These are phyloP conservation scores for Claviceps capensis DNA, from an alignment of 2,329 filamentous ascomycete genomes.

Conservation along the genomic window DNA sequence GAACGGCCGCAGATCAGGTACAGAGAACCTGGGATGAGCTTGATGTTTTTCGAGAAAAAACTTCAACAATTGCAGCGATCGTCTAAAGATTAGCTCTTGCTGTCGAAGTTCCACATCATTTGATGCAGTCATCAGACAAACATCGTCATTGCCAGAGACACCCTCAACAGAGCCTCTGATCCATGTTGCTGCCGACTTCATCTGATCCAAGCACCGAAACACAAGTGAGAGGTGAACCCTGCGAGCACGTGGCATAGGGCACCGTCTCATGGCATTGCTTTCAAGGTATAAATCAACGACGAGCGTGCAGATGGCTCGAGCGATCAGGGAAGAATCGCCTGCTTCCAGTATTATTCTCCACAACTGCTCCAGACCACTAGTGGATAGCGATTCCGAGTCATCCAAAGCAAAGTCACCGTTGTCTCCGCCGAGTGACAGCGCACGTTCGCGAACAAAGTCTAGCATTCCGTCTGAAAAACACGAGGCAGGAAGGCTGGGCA, in stretches of 20 bases:
- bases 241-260: slow-evolving; percentile 35
- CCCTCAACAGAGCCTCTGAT: slow-evolving; percentile 36
- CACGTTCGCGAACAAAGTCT: slow-evolving; percentile 43
- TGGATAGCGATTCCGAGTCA: slow-evolving; percentile 36
- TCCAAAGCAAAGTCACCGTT: slow-evolving; percentile 32
- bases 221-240: slow-evolving; percentile 57
- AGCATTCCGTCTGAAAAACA: slow-evolving; percentile 49
- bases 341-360: slow-evolving; percentile 71
- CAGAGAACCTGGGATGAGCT: slow-evolving; percentile 43
- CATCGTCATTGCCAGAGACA: slow-evolving; percentile 30
- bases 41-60: slow-evolving; percentile 55
- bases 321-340: slow-evolving; percentile 50
- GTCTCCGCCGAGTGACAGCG: slow-evolving; percentile 34
- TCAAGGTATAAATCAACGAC: slow-evolving; percentile 59
- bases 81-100: slow-evolving; percentile 46
- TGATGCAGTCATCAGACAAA: slow-evolving; percentile 37
- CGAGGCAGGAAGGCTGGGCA: slow-evolving; percentile 41
- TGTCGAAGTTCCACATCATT: slow-evolving; percentile 33
- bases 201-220: slow-evolving; percentile 56
- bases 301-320: slow-evolving; percentile 53
- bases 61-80: slow-evolving; percentile 54
- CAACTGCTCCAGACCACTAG: slow-evolving; percentile 52
- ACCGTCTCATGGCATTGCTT: slow-evolving; percentile 34
- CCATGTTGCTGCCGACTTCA: slow-evolving; percentile 44
- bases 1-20: slow-evolving; percentile 40